Evolutionary conservation across 352 stramenopile genomes (phyloP), one percentile per base, ranked within the genome.

Genomic region (Globisporangium polare): DNA sequence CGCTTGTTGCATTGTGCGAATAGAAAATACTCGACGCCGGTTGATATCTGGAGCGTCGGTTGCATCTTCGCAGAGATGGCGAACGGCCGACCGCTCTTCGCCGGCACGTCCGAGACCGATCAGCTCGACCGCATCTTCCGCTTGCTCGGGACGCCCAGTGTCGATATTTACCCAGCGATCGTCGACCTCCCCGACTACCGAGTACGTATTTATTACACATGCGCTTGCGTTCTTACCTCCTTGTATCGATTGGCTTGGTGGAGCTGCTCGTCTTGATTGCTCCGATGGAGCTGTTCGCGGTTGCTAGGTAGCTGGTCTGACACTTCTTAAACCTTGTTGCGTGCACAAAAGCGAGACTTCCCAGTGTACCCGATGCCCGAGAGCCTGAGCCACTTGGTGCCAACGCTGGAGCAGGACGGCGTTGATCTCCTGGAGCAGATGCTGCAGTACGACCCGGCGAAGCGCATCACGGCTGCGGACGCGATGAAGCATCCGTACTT

Each of bases 21-120:
- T 57, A 94, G 86, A 56, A 98, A 98, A 73, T 99, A 99, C 74
- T 98, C 94, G 43, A 99, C 97, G 13, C 96, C 97, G 2, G 97
- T 99, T 35, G 97, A 99, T 75, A 99, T 99, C 63, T 99, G 97
- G 97, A 98, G 86, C 69, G 96, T 99, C 37, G 97, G 97, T 53
- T 98, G 83, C 88, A 99, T 99, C 66, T 99, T 99, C 75, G 97
- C 97, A 26, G 97, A 98, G 62, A 98, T 98, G 93, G 86, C 90
- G 29, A 96, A 95, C 64, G 82, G 84, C 27, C 79, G 83, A 42
- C 97, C 97, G 33, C 81, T 99, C 18, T 97, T 99, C 53, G 94
- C 96, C 1, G 97, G 97, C 43, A 99, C 95, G 18, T 99, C 94
- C 10, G 97, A 99, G 74, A 67, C 77, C 17, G 96, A 99, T 80